Evolutionary conservation across 495 filamentous ascomycete genomes (phyloP).

Genomic region (Neurospora sp.): DNA sequence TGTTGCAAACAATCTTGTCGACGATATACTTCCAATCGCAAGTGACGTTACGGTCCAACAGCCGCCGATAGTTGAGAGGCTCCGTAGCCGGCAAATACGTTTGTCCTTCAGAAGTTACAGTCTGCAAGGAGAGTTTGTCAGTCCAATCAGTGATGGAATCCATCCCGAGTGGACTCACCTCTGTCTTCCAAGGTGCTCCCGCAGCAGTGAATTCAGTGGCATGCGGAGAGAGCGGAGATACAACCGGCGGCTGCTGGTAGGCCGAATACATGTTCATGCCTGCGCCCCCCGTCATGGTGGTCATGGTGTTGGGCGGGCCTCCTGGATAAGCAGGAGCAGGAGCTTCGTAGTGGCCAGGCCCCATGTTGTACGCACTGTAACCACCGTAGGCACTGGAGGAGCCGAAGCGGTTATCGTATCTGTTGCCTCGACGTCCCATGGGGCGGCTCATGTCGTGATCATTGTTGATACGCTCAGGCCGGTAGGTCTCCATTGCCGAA

Average conservation of each 20-base stretch:
- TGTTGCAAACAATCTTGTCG: constrained; percentile 98
- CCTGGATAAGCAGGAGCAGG: constrained; percentile 13
- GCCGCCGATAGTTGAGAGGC: constrained; percentile 92
- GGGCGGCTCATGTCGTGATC: constrained; percentile 37
- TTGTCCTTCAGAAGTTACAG: constrained; percentile 46
- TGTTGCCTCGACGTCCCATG: constrained; percentile 23
- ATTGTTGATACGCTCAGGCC: constrained; percentile 33
- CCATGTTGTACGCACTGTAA: constrained; percentile 18
- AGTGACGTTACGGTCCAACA: constrained; percentile 90
- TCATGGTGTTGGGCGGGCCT: constrained; percentile 18
- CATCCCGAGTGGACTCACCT: constrained; percentile 28
- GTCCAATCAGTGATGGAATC: neutral
- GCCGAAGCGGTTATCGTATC: constrained; percentile 35
- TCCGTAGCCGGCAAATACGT: constrained; percentile 76
- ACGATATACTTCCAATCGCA: constrained; percentile 99
- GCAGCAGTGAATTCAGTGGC: constrained; percentile 67
- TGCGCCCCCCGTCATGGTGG: constrained; percentile 16
- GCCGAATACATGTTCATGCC: constrained; percentile 44
- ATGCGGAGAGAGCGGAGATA: constrained; percentile 74
- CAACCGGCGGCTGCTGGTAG: constrained; percentile 63
- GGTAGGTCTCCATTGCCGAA: constrained; percentile 26
- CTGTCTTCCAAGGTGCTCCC: constrained; percentile 38
- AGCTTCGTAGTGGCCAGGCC: constrained; percentile 26
- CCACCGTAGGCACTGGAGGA: constrained; percentile 13
- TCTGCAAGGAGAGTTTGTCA: constrained; percentile 20